Evolutionary conservation across 140 eudicot species (phyloP).

Genomic region (Erigeron philadelphicus): DNA sequence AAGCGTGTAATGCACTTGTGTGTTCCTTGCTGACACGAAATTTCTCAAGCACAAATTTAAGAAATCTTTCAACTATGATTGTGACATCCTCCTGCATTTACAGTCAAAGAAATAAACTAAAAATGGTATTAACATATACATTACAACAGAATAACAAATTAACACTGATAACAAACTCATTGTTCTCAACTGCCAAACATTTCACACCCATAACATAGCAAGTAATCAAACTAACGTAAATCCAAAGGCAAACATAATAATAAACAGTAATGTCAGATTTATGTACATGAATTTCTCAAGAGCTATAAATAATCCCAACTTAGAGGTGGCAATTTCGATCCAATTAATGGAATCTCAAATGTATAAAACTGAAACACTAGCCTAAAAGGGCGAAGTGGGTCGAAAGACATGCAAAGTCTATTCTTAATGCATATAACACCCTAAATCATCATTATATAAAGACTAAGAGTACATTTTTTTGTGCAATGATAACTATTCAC

Average conservation of each 20-base stretch:
- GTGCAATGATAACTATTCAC: no score
- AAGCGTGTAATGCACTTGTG: conserved; percentile 50
- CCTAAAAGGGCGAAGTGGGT: not conserved
- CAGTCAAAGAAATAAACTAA: conserved; percentile 13
- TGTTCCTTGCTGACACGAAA: conserved; percentile 43
- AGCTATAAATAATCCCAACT: not conserved
- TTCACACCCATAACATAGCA: not conserved
- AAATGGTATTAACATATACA: conserved; percentile 16
- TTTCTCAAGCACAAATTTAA: conserved; percentile 49
- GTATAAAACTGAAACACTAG: not conserved
- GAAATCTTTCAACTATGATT: conserved; percentile 35
- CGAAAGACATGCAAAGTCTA: not conserved
- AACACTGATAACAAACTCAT: not conserved
- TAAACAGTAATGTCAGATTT: not conserved
- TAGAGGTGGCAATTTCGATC: not conserved
- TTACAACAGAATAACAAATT: not conserved
- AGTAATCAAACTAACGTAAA: not conserved
- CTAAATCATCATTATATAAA: not conserved
- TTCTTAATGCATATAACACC: not conserved
- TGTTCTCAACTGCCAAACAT: conserved; percentile 22
- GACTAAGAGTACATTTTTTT: not conserved
- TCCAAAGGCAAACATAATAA: not conserved
- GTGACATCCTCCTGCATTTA: conserved; percentile 58
- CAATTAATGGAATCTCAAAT: not conserved
- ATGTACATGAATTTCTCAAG: not conserved